Base-by-base conservation (phyloP, 345 rosid species). In the Reutealis trisperma region DNA sequence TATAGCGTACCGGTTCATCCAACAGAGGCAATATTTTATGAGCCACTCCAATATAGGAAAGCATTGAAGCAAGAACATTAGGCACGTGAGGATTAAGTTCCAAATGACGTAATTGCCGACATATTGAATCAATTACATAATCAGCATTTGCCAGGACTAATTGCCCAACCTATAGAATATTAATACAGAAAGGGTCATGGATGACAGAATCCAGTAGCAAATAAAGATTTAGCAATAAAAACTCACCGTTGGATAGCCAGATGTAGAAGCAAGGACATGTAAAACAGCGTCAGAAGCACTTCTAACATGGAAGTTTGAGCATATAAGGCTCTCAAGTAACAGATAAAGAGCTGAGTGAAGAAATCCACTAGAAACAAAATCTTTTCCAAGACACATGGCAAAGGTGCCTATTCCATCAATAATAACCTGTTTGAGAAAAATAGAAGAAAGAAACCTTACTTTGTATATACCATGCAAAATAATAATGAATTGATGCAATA, bases 51-150 rank as follows among this genome's bases (percentile, higher is more conserved):
- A 95, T 80, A 81, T 89, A 95, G 65, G 99, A 95, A 84, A 95
- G 98, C 93, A 95, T 83, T 61, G 97, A 89, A 79, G 99, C 96
- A 78, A 95, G 94, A 75, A 95, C 99, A 88, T 85, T 88, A 63
- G 99, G 99, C 68, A 88, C 93, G 70, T 85, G 94, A 67, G 97
- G 93, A 75, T 95, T 90, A 73, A 93, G 91, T 90, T 95, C 94
- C 77, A 95, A 79, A 83, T 93, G 99, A 32, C 92, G 94, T 55
- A 95, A 81, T 73, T 95, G 99, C 75, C 85, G 94, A 82, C 96
- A 93, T 57, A 95, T 82, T 75, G 99, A 93, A 82, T 95, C 99
- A 74, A 93, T 63, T 51, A 95, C 78, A 76, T 95, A 95, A 81
- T 95, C 99, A 13, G 98, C 98, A 89, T 93, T 95, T 71, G 86